Percentiles rank a stretch among this genome's conserved stretches.
These are phyloP conservation scores for Grigorovia humatica DNA, from an alignment of 805 yeast species.

Conservation along the genomic window DNA sequence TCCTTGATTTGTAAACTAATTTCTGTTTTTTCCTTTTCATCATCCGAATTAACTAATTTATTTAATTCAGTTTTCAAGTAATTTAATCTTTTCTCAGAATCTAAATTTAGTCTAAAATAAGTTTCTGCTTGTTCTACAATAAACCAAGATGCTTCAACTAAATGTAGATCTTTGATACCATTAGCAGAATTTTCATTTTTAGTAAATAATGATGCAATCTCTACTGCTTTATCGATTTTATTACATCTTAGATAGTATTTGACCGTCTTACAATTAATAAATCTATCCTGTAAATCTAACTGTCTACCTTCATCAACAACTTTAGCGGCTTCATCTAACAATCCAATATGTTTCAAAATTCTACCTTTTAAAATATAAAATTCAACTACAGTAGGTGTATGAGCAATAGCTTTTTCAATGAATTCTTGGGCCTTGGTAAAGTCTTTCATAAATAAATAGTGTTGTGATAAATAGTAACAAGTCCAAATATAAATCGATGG, in stretches of 20 bases:
- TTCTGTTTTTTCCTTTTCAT: slow-evolving; percentile 21
- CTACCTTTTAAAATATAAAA: slow-evolving; percentile 72
- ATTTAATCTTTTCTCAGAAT: slow-evolving; percentile 14
- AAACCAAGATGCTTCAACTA: slow-evolving; percentile 90
- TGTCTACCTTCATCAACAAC: slow-evolving; percentile 60
- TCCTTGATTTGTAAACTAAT: slow-evolving; percentile 25
- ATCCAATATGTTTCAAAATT: slow-evolving; percentile 62
- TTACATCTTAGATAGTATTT: slow-evolving; percentile 76
- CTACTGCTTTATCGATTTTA: slow-evolving; percentile 62
- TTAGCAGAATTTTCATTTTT: slow-evolving; percentile 72
- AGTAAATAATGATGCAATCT: slow-evolving; percentile 68
- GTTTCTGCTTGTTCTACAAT: slow-evolving; percentile 78
- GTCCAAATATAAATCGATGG: slow-evolving; percentile 52
- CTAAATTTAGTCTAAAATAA: slow-evolving; percentile 49
- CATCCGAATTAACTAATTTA: slow-evolving; percentile 3
- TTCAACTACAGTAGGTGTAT: slow-evolving; percentile 81
- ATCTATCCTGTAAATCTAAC: slow-evolving; percentile 82
- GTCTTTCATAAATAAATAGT: slow-evolving; percentile 48
- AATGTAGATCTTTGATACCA: slow-evolving; percentile 77
- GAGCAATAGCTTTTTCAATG: slow-evolving; percentile 54
- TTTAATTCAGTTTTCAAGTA: slow-evolving; percentile 5
- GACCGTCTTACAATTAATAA: slow-evolving; percentile 78
- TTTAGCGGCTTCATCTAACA: slow-evolving; percentile 49
- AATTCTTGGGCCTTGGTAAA: slow-evolving; percentile 43
- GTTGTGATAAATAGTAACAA: slow-evolving; percentile 66